Evolutionary conservation across 768 basidiomycete genomes (phyloP), one percentile per base, ranked within the genome.

Genomic region (Leccinum broughii): DNA sequence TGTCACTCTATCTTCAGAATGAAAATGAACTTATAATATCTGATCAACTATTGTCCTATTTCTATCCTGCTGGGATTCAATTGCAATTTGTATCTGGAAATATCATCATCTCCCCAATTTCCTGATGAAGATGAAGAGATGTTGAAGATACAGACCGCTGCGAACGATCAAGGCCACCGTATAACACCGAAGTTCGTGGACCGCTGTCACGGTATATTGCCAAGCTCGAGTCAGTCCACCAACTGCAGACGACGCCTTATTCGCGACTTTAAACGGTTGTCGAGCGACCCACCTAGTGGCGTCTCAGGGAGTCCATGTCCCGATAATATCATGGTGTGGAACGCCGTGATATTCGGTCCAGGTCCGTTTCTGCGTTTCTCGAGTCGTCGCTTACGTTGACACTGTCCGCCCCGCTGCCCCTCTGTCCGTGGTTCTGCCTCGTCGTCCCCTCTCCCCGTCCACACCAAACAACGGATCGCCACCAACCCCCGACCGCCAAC

Each of bases 271-370:
- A 98, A 97, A 78, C 84, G 93, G 26, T 84, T 99, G 49, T 93
- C 93, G 51, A 88, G 88, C 24, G 97, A 98, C 71, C 95, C 96
- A 4, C 97, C 97, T 0, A 89, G 91, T 56, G 97, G 97, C 6
- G 94, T 99, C 66, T 95, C 93, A 4, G 97, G 96, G 14, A 95
- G 93, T 69, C 96, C 97, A 71, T 95, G 93, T 71, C 89, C 93
- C 3, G 97, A 98, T 73, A 98, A 98, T 74, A 97, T 99, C 75
- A 97, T 98, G 94, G 83, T 98, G 15, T 99, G 97, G 97, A 99
- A 99, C 69, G 97, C 97, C 2, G 97, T 99, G 59, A 99, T 99
- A 63, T 98, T 99, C 71, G 97, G 97, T 3, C 97, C 97, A 76
- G 90, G 96, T 95, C 60, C 70, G 89, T 77, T 17, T 37, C n/a